These are phyloP conservation scores for Amanita brunnescens DNA, from an alignment of 768 basidiomycete species.

Conservation along the genomic window DNA sequence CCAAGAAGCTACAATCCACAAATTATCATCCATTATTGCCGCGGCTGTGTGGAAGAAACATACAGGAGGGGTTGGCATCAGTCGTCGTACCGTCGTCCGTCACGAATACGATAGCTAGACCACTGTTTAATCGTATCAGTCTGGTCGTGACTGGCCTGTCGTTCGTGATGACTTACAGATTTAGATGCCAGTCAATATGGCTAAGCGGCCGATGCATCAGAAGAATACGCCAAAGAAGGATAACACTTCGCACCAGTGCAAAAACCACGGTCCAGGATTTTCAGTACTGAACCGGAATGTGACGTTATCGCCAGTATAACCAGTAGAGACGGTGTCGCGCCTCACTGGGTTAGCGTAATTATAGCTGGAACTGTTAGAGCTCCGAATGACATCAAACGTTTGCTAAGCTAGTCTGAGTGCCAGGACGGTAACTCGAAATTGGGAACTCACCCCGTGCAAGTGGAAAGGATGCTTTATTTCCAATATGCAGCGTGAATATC, in stretches of 20 bases:
- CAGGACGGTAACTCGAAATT: not conserved
- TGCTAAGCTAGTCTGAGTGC: slow-evolving; percentile 21
- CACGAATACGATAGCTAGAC: slow-evolving; percentile 33
- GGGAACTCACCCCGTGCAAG: slow-evolving; percentile 26
- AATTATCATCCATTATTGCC: not conserved
- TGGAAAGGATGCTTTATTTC: slow-evolving; percentile 32
- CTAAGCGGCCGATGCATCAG: slow-evolving; percentile 13
- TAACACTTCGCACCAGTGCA: slow-evolving; percentile 31
- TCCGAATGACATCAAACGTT: slow-evolving; percentile 35
- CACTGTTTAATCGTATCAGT: slow-evolving; percentile 10
- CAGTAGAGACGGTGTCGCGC: slow-evolving; percentile 40
- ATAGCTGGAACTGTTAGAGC: slow-evolving; percentile 25
- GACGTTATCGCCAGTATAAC: slow-evolving; percentile 24
- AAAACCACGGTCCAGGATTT: slow-evolving; percentile 43
- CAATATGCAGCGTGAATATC: no score
- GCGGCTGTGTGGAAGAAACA: not conserved
- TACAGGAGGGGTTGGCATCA: slow-evolving; percentile 10
- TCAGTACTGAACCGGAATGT: slow-evolving; percentile 44
- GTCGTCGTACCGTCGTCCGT: slow-evolving; percentile 19
- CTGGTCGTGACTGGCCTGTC: not conserved
- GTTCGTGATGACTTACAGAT: slow-evolving; percentile 20
- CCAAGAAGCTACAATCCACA: slow-evolving; percentile 19
- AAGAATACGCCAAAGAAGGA: not conserved
- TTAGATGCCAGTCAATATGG: slow-evolving; percentile 48
- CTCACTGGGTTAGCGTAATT: slow-evolving; percentile 45